Conservation (phyloP, 805 yeast genomes). For the Pichia membranifaciens region DNA sequence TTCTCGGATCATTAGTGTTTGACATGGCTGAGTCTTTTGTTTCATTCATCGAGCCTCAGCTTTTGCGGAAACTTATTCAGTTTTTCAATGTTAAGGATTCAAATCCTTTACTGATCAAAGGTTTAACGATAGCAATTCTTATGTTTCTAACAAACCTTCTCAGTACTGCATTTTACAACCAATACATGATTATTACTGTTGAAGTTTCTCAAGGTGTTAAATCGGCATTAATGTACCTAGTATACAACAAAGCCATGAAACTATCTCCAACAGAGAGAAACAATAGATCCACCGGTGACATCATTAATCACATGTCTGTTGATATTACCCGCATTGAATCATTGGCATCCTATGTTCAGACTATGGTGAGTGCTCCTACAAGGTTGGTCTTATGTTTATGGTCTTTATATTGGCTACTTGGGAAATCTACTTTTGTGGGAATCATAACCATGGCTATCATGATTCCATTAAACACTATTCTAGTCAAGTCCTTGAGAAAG, state of each 20-base stretch:
- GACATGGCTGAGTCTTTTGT: slow-evolving; percentile 36
- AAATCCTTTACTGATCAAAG: slow-evolving; percentile 47
- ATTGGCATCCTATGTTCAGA: slow-evolving; percentile 47
- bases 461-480: slow-evolving; percentile 50
- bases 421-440: slow-evolving; percentile 56
- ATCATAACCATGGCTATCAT: slow-evolving; percentile 45
- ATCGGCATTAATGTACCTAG: slow-evolving; percentile 58
- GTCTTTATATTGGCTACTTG: slow-evolving; percentile 52
- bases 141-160: slow-evolving; percentile 59
- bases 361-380: slow-evolving; percentile 53
- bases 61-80: slow-evolving; percentile 44
- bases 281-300: slow-evolving; percentile 66
- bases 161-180: slow-evolving; percentile 61
- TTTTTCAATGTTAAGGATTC: slow-evolving; percentile 33
- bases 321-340: slow-evolving; percentile 65
- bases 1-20: slow-evolving; percentile 30
- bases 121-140: slow-evolving; percentile 54
- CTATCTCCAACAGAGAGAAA: slow-evolving; percentile 63
- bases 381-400: slow-evolving; percentile 46
- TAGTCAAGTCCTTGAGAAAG: slow-evolving; percentile 41
- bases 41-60: slow-evolving; percentile 49
- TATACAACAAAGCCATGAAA: slow-evolving; percentile 64
- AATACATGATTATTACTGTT: slow-evolving; percentile 52
- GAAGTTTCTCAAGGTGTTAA: slow-evolving; percentile 62
- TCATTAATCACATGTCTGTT: slow-evolving; percentile 70